Evolutionary conservation across 805 yeast genomes (phyloP), one percentile per base, ranked within the genome.

Genomic region (Wickerhamiella vanderwaltii): DNA sequence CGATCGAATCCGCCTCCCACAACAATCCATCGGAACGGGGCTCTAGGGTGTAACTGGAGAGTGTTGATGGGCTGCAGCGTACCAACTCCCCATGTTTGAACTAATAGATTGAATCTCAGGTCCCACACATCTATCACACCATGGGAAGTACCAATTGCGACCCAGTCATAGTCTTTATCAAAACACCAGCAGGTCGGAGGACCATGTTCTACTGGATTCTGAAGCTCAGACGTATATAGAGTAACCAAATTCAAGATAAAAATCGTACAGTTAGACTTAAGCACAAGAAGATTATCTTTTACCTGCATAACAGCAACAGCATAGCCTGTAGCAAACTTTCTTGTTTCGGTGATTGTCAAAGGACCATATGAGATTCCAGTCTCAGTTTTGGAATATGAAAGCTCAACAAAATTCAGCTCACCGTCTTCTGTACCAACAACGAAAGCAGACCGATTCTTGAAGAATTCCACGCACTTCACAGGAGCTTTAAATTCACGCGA

Each of bases 51-150:
- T 2, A 63, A 47, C 6, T 53, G 55, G 7, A 85, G 53, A 22
- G 67, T 58, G 7, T 63, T 61, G 6, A 85, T 75, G 1, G 79
- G 72, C 17, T 54, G 59, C 3, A 66, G 65, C 11, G 65, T 62
- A 30, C 67, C 70, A 34, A 84, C 67, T 7, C 70, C 69, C 75
- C 85, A 80, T 1, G 78, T 64, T 46, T 71, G 76, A 26, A 84
- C 62, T 31, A 71, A 62, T 0, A 79, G 45, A 26, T 67, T 67
- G 56, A 85, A 83, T 41, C 93, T 64, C 26, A 82, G 49, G 57
- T 86, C 95, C 94, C 95, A 86, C 12, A 88, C 59, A 48, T 75
- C 77, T 23, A 91, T 55, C 1, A 78, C 62, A 1, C 96, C 96
- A 29, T 69, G 71, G 0, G 72, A 62, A 0, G 95, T 83, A 0